These are phyloP conservation scores for Leccinum solheimii DNA, from an alignment of 1,284 basidiomycete species.

Conservation along the genomic window DNA sequence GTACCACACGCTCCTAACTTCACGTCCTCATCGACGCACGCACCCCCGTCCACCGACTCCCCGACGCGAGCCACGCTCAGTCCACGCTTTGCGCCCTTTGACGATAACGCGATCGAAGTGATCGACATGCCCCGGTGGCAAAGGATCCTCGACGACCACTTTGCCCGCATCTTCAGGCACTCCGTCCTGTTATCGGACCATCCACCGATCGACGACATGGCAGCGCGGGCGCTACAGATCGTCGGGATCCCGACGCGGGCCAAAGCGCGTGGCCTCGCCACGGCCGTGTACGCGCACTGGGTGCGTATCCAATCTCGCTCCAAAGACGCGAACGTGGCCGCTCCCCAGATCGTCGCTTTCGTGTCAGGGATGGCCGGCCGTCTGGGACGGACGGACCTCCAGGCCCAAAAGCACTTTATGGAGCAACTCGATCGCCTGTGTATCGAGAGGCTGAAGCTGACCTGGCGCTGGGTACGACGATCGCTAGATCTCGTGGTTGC, in stretches of 20 bases:
- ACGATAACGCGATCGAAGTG: conserved; percentile 4
- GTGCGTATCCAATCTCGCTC: conserved; percentile 11
- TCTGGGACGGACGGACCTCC: conserved; percentile 10
- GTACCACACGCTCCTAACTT: not conserved
- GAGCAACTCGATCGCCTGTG: conserved; percentile 14
- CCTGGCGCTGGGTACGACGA: conserved; percentile 20
- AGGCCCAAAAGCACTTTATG: conserved; percentile 11
- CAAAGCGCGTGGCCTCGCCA: conserved; percentile 15
- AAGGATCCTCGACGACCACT: conserved; percentile 14
- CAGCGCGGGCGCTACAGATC: conserved; percentile 8
- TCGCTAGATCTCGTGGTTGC: not conserved
- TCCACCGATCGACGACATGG: conserved; percentile 12
- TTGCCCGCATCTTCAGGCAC: conserved; percentile 15
- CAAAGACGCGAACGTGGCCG: conserved; percentile 9
- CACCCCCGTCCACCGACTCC: not conserved
- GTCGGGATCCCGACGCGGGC: conserved; percentile 11
- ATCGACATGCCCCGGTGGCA: conserved; percentile 12
- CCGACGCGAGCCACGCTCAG: not conserved
- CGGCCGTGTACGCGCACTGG: conserved; percentile 16
- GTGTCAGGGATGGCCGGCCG: conserved; percentile 7
- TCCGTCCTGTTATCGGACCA: conserved; percentile 5
- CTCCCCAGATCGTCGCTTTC: conserved; percentile 8
- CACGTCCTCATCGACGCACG: not conserved
- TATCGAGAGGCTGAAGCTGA: conserved; percentile 18
- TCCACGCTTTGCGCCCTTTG: conserved; percentile 9